These are phyloP conservation scores for Dispira parvispora DNA, from an alignment of 192 early-diverging fungal species.

Conservation along the genomic window DNA sequence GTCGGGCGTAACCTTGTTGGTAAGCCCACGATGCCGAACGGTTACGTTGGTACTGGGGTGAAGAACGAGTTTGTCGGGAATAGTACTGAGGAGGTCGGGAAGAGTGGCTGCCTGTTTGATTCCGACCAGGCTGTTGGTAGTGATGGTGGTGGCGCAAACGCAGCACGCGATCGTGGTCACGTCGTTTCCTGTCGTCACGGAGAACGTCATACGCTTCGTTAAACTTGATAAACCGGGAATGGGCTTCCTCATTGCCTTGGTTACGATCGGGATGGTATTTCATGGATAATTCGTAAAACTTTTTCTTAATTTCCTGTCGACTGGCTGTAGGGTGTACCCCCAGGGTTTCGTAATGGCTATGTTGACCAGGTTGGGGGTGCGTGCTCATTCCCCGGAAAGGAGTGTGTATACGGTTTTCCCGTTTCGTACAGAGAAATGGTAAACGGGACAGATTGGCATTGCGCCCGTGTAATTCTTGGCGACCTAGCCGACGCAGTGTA, in stretches of 20 bases:
- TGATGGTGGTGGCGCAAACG: not conserved
- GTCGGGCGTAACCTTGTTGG: no score
- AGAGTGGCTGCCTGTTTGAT: not conserved
- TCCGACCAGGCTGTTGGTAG: not conserved
- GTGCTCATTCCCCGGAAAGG: no score
- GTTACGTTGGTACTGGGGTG: not conserved
- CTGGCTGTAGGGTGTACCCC: no score
- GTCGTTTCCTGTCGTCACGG: slow-evolving; percentile 77
- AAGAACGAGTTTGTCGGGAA: not conserved
- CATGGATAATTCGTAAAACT: slow-evolving; percentile 78
- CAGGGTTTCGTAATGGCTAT: no score
- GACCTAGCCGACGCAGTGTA: no score
- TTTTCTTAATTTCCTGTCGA: slow-evolving; percentile 77
- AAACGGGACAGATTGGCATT: no score
- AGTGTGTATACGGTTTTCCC: no score
- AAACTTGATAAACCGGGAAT: slow-evolving; percentile 78
- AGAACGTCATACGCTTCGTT: slow-evolving; percentile 89
- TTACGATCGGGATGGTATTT: slow-evolving; percentile 83
- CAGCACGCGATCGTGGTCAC: slow-evolving; percentile 69
- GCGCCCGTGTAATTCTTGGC: no score
- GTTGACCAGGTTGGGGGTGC: no score
- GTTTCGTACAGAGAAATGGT: no score
- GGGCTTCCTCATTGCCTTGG: slow-evolving; percentile 64
- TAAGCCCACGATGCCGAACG: not conserved
- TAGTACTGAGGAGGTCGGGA: not conserved